phyloP scores from a whole-genome alignment of 2,329 filamentous ascomycete genomes.

The Penicillium janthinellum region DNA sequence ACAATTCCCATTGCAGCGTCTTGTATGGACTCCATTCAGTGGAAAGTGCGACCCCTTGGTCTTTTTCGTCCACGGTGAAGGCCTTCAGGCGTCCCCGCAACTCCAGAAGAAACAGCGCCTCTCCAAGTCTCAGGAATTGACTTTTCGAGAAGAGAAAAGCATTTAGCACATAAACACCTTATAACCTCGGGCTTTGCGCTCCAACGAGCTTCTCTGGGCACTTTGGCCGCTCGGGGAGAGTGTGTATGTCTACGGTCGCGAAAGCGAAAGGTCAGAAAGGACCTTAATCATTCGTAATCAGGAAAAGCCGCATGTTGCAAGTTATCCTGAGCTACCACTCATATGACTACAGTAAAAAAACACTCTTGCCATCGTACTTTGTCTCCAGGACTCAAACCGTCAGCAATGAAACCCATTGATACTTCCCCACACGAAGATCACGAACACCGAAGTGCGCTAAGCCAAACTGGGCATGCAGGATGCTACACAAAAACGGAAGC shows the following conservation, averaged over 20 bases:
- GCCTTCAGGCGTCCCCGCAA: not conserved
- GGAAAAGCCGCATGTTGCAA: too few species aligned
- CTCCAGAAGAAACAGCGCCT: not conserved
- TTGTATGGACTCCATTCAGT: not conserved
- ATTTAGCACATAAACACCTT: too few species aligned
- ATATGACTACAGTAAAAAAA: too few species aligned
- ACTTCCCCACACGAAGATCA: conserved; percentile 4
- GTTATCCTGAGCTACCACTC: too few species aligned
- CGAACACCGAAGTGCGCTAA: conserved; percentile 4
- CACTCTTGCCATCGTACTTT: too few species aligned
- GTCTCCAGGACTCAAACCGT: too few species aligned
- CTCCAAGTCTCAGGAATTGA: too few species aligned
- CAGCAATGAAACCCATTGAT: too few species aligned
- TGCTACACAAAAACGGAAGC: not conserved
- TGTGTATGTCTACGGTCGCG: not conserved
- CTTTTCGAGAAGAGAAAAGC: not conserved
- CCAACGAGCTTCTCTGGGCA: too few species aligned
- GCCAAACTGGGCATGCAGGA: conserved; percentile 21
- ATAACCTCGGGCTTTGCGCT: too few species aligned
- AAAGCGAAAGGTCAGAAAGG: not conserved
- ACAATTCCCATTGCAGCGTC: not conserved
- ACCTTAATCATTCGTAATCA: too few species aligned
- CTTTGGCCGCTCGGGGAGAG: too few species aligned
- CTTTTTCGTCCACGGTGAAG: not conserved
- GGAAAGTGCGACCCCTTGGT: not conserved